These are phyloP conservation scores for Cladosporium austrohemisphaericum DNA, from an alignment of 2,329 filamentous ascomycete species.

Conservation along the genomic window DNA sequence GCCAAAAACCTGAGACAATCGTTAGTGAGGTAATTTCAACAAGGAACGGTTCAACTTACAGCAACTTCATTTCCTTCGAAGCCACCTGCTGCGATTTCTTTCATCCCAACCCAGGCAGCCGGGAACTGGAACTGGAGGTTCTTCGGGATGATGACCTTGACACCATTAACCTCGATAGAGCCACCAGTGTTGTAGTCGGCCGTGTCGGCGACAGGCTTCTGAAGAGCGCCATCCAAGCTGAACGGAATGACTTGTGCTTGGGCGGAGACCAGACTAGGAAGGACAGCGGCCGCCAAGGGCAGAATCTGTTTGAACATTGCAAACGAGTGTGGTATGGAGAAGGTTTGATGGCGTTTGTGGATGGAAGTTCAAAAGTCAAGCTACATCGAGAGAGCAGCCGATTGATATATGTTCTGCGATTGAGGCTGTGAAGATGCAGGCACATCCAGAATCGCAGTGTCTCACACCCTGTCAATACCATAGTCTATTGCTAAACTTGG, in stretches of 20 bases:
- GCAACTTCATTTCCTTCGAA: constrained; percentile 25
- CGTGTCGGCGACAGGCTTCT: constrained; percentile 16
- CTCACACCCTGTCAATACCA: not conserved
- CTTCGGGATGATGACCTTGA: constrained; percentile 46
- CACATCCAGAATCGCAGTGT: not conserved
- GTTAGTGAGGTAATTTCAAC: not conserved
- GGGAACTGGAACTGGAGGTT: constrained; percentile 51
- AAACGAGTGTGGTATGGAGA: not conserved
- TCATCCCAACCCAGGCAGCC: constrained; percentile 43
- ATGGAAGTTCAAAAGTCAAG: not conserved
- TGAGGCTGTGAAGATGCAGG: not conserved
- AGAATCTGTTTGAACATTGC: constrained; percentile 13
- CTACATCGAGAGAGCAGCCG: not conserved
- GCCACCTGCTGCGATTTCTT: constrained; percentile 27
- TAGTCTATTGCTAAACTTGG: constrained; percentile 6
- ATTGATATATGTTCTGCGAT: constrained; percentile 3
- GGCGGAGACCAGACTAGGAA: too few species aligned
- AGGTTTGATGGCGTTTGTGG: constrained; percentile 7
- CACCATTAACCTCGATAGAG: constrained; percentile 44
- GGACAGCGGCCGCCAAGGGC: not conserved
- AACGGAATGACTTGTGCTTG: constrained; percentile 19
- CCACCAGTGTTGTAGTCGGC: constrained; percentile 44
- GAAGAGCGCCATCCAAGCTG: constrained; percentile 29
- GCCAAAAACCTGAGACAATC: constrained; percentile 32
- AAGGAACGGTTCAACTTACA: constrained; percentile 18